These are phyloP conservation scores for Cystofilobasidium ferigula DNA, from an alignment of 768 basidiomycete species.

Conservation along the genomic window DNA sequence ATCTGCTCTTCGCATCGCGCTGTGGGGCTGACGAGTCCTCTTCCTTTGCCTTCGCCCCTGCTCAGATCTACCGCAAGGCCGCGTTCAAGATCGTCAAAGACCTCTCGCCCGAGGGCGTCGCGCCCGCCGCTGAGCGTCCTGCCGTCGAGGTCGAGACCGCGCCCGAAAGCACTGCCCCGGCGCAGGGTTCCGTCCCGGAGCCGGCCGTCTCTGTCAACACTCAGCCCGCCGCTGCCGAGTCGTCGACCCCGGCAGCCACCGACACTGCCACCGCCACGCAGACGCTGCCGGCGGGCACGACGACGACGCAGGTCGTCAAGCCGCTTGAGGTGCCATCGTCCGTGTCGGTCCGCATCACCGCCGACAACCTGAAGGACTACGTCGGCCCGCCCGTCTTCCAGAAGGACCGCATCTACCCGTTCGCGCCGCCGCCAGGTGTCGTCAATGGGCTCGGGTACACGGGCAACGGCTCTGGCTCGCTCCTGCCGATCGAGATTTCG, in stretches of 20 bases:
- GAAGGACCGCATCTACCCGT: conserved; percentile 78
- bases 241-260: neutral
- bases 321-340: conserved; percentile 68
- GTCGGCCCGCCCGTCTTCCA: conserved; percentile 79
- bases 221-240: neutral
- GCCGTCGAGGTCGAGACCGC: conserved; percentile 49
- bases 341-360: conserved; percentile 69
- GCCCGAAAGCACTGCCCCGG: conserved; percentile 15
- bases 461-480: conserved; percentile 89
- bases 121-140: conserved; percentile 29
- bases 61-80: conserved; percentile 89
- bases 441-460: conserved; percentile 90
- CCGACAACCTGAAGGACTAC: conserved; percentile 86
- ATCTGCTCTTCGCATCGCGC: neutral
- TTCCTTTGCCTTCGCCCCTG: neutral
- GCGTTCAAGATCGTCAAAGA: conserved; percentile 73
- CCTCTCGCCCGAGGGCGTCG: conserved; percentile 26
- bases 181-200: conserved; percentile 33
- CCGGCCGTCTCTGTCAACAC: conserved; percentile 7
- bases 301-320: conserved; percentile 35
- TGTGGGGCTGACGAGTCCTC: neutral
- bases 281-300: conserved; percentile 22
- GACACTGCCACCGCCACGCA: conserved; percentile 20
- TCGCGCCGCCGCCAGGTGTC: conserved; percentile 76
- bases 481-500: conserved; percentile 96